Base-by-base conservation (phyloP, 2,329 filamentous ascomycete species). In the Helicocarpus griseus region DNA sequence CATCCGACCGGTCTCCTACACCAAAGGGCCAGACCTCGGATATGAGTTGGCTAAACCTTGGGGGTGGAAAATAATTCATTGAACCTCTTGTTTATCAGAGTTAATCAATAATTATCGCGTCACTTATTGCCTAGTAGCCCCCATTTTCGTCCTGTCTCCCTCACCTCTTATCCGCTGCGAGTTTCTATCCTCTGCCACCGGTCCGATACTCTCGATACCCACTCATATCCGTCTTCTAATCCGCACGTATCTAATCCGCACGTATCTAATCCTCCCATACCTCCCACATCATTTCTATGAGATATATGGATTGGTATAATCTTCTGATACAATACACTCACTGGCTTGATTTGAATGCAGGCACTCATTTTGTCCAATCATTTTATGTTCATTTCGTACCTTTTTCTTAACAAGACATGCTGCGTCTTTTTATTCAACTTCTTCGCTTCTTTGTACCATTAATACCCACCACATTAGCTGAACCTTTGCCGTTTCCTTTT, bases 11-110 rank as follows among this genome's bases (percentile, higher is more conserved):
- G 21, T 39, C 38, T 26, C 28, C 33, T 13, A 9, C 36, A 17
- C 52, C 45, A 17, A 56, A 41, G 22, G 64, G 62, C 43, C 50
- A 66, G 53, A 70, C 69, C 52, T 62, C 68, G 3, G 69, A 72
- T 59, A 68, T 72, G 64, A 72, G 69, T 59, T 72, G 69, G 69
- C 58, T 72, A 48, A 71, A 72, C 56, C 59, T 72, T 33, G 55
- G 55, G 13, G 39, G n/a, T 17, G 31, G 28, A 3, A 14, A n/a
- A 35, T 41, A 47, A 26, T 7, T 13, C 29, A 36, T 47, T n/a
- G 44, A 26, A 36, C n/a, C 11, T 35, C 29, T 38, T 49, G 8
- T 49, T 28, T 21, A 21, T 11, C 38, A 26, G 22, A 24, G n/a
- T 11, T 19, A 5, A 36, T 11, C 28, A 24, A 39, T 46, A 47